Evolutionary conservation across 805 yeast species (phyloP), one percentile per base, ranked within the genome.

Genomic region (Saturnispora gosingensis): DNA sequence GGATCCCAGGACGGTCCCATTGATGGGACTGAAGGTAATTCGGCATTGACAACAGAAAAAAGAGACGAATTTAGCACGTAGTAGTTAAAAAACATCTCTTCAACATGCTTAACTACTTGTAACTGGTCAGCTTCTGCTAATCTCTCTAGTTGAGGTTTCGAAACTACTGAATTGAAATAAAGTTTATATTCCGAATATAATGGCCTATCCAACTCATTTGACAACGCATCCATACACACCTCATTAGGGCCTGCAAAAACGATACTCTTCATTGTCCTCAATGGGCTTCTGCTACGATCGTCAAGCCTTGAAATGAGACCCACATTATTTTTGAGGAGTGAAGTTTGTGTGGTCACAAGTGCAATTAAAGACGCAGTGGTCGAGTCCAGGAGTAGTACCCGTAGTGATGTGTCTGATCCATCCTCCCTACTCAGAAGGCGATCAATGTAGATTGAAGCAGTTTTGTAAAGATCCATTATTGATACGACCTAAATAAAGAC

Each of bases 101-200:
- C 81, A 4, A 93, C 88, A 53, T 78, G 78, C 5, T 75, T 70
- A 9, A 93, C 85, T 9, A 81, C 80, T 63, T 91, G 98, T 60
- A 82, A 73, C 61, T 87, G 93, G 66, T 93, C 99, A 3, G 87
- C 78, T 65, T 88, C 96, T 0, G 99, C 98, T 45, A 93, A 64
- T 48, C 86, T 74, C 64, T 93, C 99, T 58, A 93, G 66, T 56
- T 87, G 85, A 25, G 82, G 72, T 67, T 91, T 93, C 48, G 80
- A 74, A 30, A 90, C 75, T 15, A 80, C 72, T 64, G 89, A 89
- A 63, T 81, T 85, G 72, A 91, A 88, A 60, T 75, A 88, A 18
- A 93, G 65, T 60, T 83, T 83, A 67, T 93, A 93, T 35, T 73
- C 75, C 35, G 82, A 78, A 68, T 89, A 93, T 59, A 82, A 88